Conservation (phyloP, 2,329 filamentous ascomycete genomes). For the Botrytis sinoallii region DNA sequence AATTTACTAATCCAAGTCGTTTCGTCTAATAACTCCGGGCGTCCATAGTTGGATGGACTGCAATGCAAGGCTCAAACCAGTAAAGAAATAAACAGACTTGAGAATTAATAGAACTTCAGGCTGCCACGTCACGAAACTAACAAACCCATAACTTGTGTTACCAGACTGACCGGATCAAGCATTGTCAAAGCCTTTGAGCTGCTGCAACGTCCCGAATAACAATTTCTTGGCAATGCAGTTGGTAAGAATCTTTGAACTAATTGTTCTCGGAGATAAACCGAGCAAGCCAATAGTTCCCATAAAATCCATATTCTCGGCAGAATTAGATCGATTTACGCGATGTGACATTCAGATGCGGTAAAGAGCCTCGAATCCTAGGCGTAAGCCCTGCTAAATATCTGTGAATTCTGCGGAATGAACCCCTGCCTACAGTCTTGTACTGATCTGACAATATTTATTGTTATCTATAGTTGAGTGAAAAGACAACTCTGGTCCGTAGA, state of each 20-base stretch:
- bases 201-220: background rate
- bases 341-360: background rate
- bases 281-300: background rate
- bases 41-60: background rate
- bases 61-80: slow-evolving; percentile 4
- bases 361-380: background rate
- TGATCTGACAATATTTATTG: background rate
- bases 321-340: background rate
- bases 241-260: background rate
- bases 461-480: background rate
- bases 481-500: background rate
- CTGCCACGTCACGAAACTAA: slow-evolving; percentile 15
- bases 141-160: background rate
- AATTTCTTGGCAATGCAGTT: background rate
- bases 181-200: slow-evolving; percentile 5
- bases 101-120: slow-evolving; percentile 5
- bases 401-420: background rate
- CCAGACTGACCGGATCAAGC: background rate
- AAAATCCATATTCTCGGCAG: background rate
- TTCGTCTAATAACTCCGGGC: background rate
- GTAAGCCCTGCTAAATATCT: slow-evolving; percentile 2
- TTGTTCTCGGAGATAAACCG: background rate
- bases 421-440: no score
- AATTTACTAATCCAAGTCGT: background rate
- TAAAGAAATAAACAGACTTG: background rate